Base-by-base conservation (phyloP, 768 basidiomycete genomes). In the Hericium rajendrae region DNA sequence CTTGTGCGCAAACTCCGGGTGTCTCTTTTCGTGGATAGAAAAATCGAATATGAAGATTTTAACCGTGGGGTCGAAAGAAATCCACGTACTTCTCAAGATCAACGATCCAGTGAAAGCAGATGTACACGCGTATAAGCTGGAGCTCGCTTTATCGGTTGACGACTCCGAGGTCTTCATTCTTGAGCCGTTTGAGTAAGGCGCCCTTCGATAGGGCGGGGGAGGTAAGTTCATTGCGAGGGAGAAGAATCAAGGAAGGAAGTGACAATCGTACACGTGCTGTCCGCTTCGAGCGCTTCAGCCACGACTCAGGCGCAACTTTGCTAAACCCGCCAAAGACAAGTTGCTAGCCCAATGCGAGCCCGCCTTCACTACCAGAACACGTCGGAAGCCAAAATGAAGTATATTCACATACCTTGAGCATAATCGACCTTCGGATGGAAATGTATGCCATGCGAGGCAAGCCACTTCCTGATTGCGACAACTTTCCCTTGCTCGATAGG, bases 81-180 rank as follows among this genome's bases (percentile, higher is more conserved):
- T 48, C 51, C 39, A 54, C 46, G 16, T 60, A 77, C 71, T 72
- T 73, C 64, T 73, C 64, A 59, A 70, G 67, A 26, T 65, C 70
- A 38, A 74, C 54, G 51, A 87, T 76, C 74, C 76, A 80, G 67
- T 91, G 88, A 57, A 87, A 72, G 53, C 74, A 74, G 16, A 91
- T 62, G 66, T 92, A 92, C 1, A 77, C 71, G 59, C 79, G 79
- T 38, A 89, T 82, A 64, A 83, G 76, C 68, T 91, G 86, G 13
- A 85, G 74, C 64, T 83, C 84, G 15, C 77, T 72, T 81, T 82
- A 84, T 16, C 60, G 58, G n/a, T 69, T 66, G n/a, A n/a, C n/a
- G n/a, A n/a, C n/a, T 61, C 72, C 64, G 15, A 51, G 52, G 6
- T 55, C 10, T 5, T 56, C 65, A 13, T 59, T 55, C 20, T 65